Evolutionary conservation across 305 asterid genomes (phyloP).

Genomic region (Rubia tinctorum): DNA sequence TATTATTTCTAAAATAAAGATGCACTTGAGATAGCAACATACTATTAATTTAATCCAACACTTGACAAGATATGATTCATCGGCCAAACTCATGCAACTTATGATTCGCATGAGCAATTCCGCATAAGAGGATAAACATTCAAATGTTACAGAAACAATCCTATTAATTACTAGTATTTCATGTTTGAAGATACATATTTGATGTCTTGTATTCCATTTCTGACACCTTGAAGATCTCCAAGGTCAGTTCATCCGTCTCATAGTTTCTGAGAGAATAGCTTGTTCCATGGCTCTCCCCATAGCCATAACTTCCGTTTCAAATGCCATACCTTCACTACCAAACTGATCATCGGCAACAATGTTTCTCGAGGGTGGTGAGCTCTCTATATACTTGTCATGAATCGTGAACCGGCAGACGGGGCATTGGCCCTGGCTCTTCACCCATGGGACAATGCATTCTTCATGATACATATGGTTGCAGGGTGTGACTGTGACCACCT

Average conservation of each 20-base stretch:
- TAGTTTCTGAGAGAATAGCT: conserved; percentile 20
- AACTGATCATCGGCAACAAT: conserved; percentile 1
- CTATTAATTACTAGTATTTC: background rate
- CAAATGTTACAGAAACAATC: background rate
- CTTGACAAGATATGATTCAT: no score
- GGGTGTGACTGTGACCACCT: conserved; percentile 65
- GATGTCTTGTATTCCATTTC: background rate
- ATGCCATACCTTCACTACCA: conserved; percentile 14
- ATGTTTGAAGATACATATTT: background rate
- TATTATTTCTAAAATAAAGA: no score
- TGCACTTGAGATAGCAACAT: background rate
- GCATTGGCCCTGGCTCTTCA: conserved; percentile 71
- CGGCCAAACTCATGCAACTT: background rate
- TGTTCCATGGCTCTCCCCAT: conserved; percentile 32
- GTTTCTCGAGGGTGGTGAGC: conserved; percentile 9
- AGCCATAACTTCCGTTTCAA: conserved; percentile 7
- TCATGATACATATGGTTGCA: conserved; percentile 93
- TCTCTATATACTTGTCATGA: conserved; percentile 18
- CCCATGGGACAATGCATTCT: conserved; percentile 91
- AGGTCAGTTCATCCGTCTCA: conserved; percentile 11
- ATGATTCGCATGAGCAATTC: background rate
- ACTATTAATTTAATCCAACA: no score
- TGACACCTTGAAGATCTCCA: background rate
- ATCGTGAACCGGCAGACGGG: conserved; percentile 76
- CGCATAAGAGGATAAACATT: background rate